phyloP scores from a whole-genome alignment of 768 basidiomycete genomes.

The Dentipellis sp. region DNA sequence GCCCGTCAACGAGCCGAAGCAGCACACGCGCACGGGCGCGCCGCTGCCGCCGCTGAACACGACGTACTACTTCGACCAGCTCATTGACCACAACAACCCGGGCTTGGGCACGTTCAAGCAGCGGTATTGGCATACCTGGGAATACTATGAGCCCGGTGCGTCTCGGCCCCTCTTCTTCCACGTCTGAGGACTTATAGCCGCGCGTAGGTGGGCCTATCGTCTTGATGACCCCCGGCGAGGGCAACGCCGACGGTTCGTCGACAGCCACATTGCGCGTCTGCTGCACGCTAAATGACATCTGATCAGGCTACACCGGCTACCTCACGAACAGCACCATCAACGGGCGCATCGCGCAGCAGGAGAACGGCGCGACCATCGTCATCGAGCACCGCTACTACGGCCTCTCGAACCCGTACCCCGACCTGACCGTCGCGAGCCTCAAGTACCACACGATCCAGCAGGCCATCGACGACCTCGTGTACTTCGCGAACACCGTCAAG shows the following conservation, averaged over 20 bases:
- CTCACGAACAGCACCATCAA: slow-evolving; percentile 57
- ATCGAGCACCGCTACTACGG: slow-evolving; percentile 73
- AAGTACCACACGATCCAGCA: slow-evolving; percentile 60
- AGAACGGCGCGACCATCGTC: slow-evolving; percentile 55
- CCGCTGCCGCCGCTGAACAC: slow-evolving; percentile 25
- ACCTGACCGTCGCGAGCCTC: slow-evolving; percentile 51
- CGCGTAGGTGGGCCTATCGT: slow-evolving; percentile 44
- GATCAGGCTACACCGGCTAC: slow-evolving; percentile 23
- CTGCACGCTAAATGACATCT: neutral
- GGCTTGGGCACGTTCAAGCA: slow-evolving; percentile 67
- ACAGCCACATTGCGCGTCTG: neutral
- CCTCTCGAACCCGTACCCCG: slow-evolving; percentile 57
- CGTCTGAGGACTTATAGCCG: neutral
- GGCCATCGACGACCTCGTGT: slow-evolving; percentile 63
- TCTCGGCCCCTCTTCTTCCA: neutral
- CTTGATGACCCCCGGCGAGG: slow-evolving; percentile 59
- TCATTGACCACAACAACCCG: slow-evolving; percentile 46
- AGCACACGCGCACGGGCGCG: slow-evolving; percentile 15
- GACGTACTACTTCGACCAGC: slow-evolving; percentile 45
- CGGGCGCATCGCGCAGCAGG: slow-evolving; percentile 56
- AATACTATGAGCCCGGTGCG: slow-evolving; percentile 44
- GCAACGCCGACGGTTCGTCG: slow-evolving; percentile 28
- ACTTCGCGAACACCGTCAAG: slow-evolving; percentile 57
- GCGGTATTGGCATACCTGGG: slow-evolving; percentile 62
- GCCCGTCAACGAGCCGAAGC: neutral